These are phyloP conservation scores for Golubevia pallescens DNA, from an alignment of 1,284 basidiomycete species.

Conservation along the genomic window DNA sequence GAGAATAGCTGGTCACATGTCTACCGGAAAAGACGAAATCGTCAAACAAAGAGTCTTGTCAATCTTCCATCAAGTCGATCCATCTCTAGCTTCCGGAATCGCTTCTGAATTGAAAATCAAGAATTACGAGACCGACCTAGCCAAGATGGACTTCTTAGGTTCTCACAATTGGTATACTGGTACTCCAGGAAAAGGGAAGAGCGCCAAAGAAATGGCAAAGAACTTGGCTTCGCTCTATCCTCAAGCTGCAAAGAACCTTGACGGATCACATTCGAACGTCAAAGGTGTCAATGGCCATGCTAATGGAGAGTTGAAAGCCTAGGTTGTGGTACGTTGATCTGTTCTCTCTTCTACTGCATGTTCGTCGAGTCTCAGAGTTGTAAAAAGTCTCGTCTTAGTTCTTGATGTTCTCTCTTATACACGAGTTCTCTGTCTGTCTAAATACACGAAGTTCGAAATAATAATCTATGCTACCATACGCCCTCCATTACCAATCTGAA, in stretches of 20 bases:
- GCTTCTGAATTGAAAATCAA: conserved; percentile 29
- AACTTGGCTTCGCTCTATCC: background rate
- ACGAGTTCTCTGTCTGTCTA: too few relatives aligned
- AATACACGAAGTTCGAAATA: too few relatives aligned
- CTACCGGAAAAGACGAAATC: conserved; percentile 20
- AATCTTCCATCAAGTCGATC: conserved; percentile 40
- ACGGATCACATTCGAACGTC: background rate
- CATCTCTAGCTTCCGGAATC: conserved; percentile 26
- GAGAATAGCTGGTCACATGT: conserved; percentile 38
- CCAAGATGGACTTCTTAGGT: conserved; percentile 26
- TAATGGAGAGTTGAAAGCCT: background rate
- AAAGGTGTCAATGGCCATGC: background rate
- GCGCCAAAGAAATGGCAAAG: background rate
- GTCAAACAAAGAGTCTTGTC: conserved; percentile 24
- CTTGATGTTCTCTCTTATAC: too few relatives aligned
- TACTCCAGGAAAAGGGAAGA: background rate
- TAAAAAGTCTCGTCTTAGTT: too few relatives aligned
- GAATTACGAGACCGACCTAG: conserved; percentile 30
- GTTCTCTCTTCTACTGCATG: too few relatives aligned
- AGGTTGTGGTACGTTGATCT: too few relatives aligned
- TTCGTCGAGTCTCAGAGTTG: too few relatives aligned
- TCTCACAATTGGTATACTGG: conserved; percentile 38
- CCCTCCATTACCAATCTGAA: too few relatives aligned
- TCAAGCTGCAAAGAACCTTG: background rate
- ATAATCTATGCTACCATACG: too few relatives aligned